These are phyloP conservation scores for Amylocystis lapponica DNA, from an alignment of 768 basidiomycete genomes.

Conservation along the genomic window DNA sequence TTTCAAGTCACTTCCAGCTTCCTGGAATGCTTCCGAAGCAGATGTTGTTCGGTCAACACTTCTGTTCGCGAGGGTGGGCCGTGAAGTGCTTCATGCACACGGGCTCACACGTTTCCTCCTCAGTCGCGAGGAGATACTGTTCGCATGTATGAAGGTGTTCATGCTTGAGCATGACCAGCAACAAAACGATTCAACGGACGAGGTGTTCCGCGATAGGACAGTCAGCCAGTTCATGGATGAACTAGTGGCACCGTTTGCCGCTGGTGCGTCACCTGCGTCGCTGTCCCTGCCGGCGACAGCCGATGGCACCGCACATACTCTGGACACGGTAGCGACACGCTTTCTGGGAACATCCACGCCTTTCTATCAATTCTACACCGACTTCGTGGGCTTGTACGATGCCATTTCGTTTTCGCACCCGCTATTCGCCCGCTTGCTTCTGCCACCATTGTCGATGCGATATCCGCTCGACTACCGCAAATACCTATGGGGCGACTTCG, in stretches of 20 bases:
- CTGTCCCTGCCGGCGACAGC: conserved; percentile 12
- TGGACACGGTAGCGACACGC: conserved; percentile 50
- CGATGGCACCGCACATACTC: conserved; percentile 18
- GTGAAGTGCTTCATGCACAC: conserved; percentile 39
- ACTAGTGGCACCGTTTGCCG: conserved; percentile 51
- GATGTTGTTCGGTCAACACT: conserved; percentile 71
- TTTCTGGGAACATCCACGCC: conserved; percentile 67
- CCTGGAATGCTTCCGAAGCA: conserved; percentile 77
- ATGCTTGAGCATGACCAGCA: conserved; percentile 89
- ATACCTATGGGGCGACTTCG: conserved; percentile 77
- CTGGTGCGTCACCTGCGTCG: conserved; percentile 19
- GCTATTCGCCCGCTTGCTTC: conserved; percentile 66
- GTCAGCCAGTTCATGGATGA: conserved; percentile 56
- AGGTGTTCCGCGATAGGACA: conserved; percentile 75
- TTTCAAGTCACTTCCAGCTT: conserved; percentile 57
- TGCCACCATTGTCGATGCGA: conserved; percentile 69
- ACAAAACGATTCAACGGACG: conserved; percentile 31
- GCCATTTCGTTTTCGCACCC: conserved; percentile 83
- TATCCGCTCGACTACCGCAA: conserved; percentile 82
- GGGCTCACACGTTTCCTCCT: conserved; percentile 38
- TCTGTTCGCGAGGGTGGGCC: conserved; percentile 47
- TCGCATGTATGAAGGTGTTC: conserved; percentile 88
- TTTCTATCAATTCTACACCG: conserved; percentile 92
- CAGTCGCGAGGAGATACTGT: conserved; percentile 52
- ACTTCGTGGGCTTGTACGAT: conserved; percentile 87